These are phyloP conservation scores for Suillus lakei DNA, from an alignment of 768 basidiomycete species.

Conservation along the genomic window DNA sequence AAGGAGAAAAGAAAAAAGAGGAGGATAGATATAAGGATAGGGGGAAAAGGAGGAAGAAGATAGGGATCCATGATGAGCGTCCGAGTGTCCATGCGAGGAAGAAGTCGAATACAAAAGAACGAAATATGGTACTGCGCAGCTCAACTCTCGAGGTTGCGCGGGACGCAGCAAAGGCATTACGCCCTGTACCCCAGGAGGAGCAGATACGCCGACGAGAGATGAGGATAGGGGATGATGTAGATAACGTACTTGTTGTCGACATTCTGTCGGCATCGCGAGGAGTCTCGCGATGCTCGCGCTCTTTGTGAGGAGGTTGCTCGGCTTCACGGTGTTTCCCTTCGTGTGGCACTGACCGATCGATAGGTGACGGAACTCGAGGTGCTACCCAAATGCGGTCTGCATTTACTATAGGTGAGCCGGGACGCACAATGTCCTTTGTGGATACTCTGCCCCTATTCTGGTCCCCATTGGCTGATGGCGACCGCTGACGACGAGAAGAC, in stretches of 20 bases:
- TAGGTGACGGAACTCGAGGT: constrained; percentile 14
- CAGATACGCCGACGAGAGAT: constrained; percentile 40
- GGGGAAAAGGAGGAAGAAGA: constrained; percentile 36
- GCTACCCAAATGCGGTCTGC: constrained; percentile 33
- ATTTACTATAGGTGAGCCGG: constrained; percentile 16
- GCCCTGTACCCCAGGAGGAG: constrained; percentile 46
- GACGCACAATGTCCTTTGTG: background rate
- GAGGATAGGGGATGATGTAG: constrained; percentile 43
- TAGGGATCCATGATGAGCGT: constrained; percentile 45
- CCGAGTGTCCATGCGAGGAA: constrained; percentile 44
- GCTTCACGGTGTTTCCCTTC: constrained; percentile 31
- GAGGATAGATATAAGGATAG: constrained; percentile 33
- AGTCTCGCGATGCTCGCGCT: constrained; percentile 25
- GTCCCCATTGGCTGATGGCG: constrained; percentile 27
- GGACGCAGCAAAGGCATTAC: constrained; percentile 40
- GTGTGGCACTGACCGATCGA: constrained; percentile 22
- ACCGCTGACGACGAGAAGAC: constrained; percentile 27
- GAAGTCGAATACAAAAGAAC: constrained; percentile 42
- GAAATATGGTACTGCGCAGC: constrained; percentile 34
- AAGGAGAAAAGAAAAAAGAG: constrained; percentile 32
- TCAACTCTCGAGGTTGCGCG: constrained; percentile 52
- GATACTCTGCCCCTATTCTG: constrained; percentile 16
- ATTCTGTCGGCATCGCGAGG: constrained; percentile 37
- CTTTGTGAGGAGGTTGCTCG: constrained; percentile 19
- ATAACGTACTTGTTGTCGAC: constrained; percentile 52